Evolutionary conservation across 345 rosid species (phyloP).

Genomic region (Eutrema japonicum): DNA sequence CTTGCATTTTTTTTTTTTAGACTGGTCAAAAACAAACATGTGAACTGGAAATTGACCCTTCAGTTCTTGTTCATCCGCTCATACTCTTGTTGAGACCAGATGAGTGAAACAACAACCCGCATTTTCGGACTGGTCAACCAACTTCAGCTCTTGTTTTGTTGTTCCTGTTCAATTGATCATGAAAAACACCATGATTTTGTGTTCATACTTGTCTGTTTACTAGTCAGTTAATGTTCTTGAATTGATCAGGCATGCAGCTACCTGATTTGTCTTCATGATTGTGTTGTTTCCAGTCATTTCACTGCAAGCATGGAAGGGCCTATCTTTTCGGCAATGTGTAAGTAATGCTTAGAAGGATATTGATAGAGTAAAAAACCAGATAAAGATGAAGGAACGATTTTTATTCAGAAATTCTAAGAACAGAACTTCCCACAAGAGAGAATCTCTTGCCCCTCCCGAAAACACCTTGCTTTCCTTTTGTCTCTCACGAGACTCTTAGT

Average conservation of each 20-base stretch:
- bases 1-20: slow-evolving; percentile 8
- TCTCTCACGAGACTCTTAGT: too few relatives aligned
- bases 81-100: background rate
- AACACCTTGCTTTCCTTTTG: too few relatives aligned
- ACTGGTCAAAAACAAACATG: background rate
- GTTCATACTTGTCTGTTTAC: background rate
- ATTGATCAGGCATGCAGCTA: slow-evolving; percentile 14
- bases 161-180: background rate
- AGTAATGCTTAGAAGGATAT: slow-evolving; percentile 40
- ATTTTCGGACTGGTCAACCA: background rate
- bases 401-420: too few relatives aligned
- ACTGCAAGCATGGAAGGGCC: slow-evolving; percentile 75
- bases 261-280: slow-evolving; percentile 20
- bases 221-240: background rate
- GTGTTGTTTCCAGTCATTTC: slow-evolving; percentile 66
- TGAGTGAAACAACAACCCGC: slow-evolving; percentile 18
- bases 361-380: too few relatives aligned
- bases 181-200: slow-evolving; percentile 9
- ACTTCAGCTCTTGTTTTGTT: background rate
- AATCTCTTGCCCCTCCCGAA: too few relatives aligned
- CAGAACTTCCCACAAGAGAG: too few relatives aligned
- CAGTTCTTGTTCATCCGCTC: background rate
- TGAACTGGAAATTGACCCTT: background rate
- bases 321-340: slow-evolving; percentile 78
- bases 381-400: too few relatives aligned